Evolutionary conservation across 257 asterid genomes (phyloP).

Genomic region (Przewalskia tangutica): DNA sequence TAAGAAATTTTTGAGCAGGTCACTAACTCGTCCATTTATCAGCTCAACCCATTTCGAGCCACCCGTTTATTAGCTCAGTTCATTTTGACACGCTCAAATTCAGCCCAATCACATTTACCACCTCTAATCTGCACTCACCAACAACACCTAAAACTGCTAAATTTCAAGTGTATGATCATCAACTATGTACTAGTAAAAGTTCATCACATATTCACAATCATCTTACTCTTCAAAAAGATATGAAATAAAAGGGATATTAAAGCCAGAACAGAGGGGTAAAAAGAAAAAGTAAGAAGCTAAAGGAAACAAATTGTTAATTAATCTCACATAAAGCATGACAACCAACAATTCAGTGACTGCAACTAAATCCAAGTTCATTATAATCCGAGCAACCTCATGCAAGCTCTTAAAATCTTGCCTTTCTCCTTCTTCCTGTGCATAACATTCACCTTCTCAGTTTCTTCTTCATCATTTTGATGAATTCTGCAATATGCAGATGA

Average conservation of each 20-base stretch:
- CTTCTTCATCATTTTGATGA: constrained; percentile 16
- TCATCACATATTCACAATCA: background rate
- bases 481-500: constrained; percentile 25
- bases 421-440: constrained; percentile 8
- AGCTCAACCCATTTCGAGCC: too few relatives aligned
- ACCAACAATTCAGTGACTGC: background rate
- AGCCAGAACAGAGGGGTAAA: background rate
- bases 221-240: background rate
- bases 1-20: too few relatives aligned
- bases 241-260: background rate
- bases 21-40: too few relatives aligned
- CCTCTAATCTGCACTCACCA: too few relatives aligned
- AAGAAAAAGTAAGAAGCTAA: too few relatives aligned
- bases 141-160: too few relatives aligned
- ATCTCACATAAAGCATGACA: background rate
- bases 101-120: too few relatives aligned
- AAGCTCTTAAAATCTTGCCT: constrained; percentile 20
- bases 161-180: too few relatives aligned
- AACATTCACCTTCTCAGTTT: background rate
- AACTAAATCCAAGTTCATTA: background rate
- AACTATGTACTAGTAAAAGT: too few relatives aligned
- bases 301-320: background rate
- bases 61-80: too few relatives aligned
- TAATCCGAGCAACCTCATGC: constrained; percentile 22
- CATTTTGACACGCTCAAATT: too few relatives aligned